Base-by-base conservation (phyloP, 108 stramenopile species). In the Cyclotella baltica region DNA sequence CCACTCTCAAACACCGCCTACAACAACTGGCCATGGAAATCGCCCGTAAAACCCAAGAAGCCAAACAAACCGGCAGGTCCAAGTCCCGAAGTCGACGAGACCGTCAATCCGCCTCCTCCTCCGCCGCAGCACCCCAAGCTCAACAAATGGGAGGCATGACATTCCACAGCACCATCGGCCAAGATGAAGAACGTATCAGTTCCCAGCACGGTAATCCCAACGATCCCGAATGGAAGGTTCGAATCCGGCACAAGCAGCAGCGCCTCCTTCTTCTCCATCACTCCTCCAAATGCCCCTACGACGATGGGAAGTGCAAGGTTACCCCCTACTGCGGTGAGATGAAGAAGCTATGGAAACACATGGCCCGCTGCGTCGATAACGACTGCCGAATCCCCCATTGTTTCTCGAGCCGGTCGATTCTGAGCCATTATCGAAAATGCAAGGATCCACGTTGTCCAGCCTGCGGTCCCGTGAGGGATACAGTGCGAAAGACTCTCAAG, bases 281-380 rank as follows among this genome's bases (percentile, higher is more conserved):
- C 75, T 97, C 98, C 27, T 96, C 97, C 22, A 99, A 99, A 88
- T 99, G 98, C 67, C 91, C 90, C 0, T 89, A 89, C 55, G 95
- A 94, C 68, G 91, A 89, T 77, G 94, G 91, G 19, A 72, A 81
- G 34, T 99, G 98, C 77, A 89, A 87, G 19, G 86, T 90, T 11
- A 98, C 98, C n/a, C 97, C 95, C 30, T 96, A 96, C 81, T 99
- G 99, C 81, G 89, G 77, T 23, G 94, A 93, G 37, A 99, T 99
- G 99, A 99, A 99, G 80, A 83, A 88, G 36, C 75, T 99, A 28
- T 99, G 99, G 99, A 93, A 94, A 58, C 99, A 99, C 83, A 99
- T 99, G 86, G 97, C 97, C 72, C 92, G 90, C 56, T 99, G 99
- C 82, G 97, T 96, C 56, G 96, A 98, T 76, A 98, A 98, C 75